Base-by-base conservation (phyloP, 1,284 basidiomycete genomes). In the Vanrija pseudolonga region DNA sequence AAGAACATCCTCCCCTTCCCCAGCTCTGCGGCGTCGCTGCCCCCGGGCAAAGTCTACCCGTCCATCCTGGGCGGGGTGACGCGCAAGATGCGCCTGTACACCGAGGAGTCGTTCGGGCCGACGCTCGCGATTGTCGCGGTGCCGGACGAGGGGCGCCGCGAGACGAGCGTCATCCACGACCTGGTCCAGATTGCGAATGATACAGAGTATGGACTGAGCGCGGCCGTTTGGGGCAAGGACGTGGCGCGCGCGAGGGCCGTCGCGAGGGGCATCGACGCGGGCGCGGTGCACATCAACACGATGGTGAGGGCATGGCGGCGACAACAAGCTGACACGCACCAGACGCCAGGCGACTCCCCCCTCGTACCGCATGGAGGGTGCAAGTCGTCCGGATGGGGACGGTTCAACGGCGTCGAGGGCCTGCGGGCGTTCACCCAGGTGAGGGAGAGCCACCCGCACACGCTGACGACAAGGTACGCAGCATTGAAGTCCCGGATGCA, bases 51-150 rank as follows among this genome's bases (percentile, higher is more conserved):
- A 14, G 38, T 4, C 43, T 14, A 19, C 19, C 61, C 77, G 17
- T 79, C 79, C 2, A 72, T 80, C 0, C 64, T 83, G 3, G 65
- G 9, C 52, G 79, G 77, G 15, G 80, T 82, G 19, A 80, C 77
- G 45, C 74, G 77, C 1, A 78, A 80, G 1, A 84, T 83, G 81
- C 61, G 72, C 22, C 54, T 83, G 4, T 83, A 81, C 80, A 76
- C 81, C 32, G 66, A 80, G 24, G 84, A 86, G 68, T 80, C 79
- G 14, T 86, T 86, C 63, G 84, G 82, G 2, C 85, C 84, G 28
- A 79, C 83, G 76, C 68, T 63, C 66, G 65, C 61, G 11, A 19
- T 67, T 17, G 53, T 67, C 47, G 56, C 62, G 22, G 62, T 65
- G 17, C 47, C 56, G 12, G 60, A 59, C 19, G 42, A 24, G 14